Evolutionary conservation across 345 rosid genomes (phyloP), one percentile per base, ranked within the genome.

Genomic region (Salix koriyanagi): DNA sequence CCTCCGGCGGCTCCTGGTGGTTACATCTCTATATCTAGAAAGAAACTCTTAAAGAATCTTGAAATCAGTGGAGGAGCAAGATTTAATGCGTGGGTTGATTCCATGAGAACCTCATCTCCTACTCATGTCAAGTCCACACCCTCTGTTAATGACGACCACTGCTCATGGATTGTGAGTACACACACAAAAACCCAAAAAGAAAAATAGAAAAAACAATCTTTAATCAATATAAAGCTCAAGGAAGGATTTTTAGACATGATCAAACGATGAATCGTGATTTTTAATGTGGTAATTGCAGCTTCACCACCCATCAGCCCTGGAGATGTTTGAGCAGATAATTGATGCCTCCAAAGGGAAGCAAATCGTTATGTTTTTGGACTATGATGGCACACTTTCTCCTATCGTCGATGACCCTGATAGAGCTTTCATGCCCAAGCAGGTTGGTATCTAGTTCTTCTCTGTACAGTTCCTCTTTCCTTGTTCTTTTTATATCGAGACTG

Each of bases 61-160:
- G 97, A 94, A 71, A 89, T 88, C 83, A 88, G 82, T 78, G 85
- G 84, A 30, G 92, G 86, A 21, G 77, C 81, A 25, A 94, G 91
- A 81, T 74, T 89, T 67, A 91, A 82, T 80, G 83, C 92, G 25
- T 91, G 93, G 94, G 91, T 93, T 18, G 96, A 95, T 58, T 95
- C 97, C 39, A 95, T 93, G 97, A 85, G 85, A 76, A 91, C 93
- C 54, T 93, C 97, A n/a, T 95, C 99, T 2, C 99, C 99, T 30
- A 93, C 97, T 78, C 99, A 88, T 77, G 64, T 79, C 73, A 89
- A 82, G 75, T 85, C 95, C 65, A 32, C 85, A 36, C 84, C 85
- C 75, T 83, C 91, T 71, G 80, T 79, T 67, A 32, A 76, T 10
- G 82, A 86, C 1, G 86, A 88, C 32, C 79, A 81, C 32, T 67